Percentiles rank a stretch among this genome's conserved stretches.
These are phyloP conservation scores for Periglandula ipomoeae DNA, from an alignment of 2,329 filamentous ascomycete genomes.

Conservation along the genomic window DNA sequence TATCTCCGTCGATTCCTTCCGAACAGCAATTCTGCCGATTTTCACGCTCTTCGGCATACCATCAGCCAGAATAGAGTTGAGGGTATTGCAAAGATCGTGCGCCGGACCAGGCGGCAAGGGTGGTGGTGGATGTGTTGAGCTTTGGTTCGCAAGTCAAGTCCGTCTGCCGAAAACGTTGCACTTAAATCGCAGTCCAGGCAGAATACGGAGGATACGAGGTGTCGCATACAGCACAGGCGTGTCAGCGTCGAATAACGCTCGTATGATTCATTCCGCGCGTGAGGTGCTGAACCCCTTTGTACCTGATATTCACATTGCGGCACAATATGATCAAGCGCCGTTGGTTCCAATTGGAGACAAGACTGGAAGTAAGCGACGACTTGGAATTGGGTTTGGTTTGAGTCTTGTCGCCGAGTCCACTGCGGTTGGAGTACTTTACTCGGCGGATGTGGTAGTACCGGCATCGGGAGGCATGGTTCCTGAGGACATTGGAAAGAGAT, in stretches of 20 bases:
- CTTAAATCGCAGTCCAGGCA: constrained; percentile 68
- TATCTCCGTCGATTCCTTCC: constrained; percentile 84
- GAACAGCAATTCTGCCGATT: constrained; percentile 83
- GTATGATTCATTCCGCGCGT: constrained; percentile 87
- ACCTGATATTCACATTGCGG: constrained; percentile 83
- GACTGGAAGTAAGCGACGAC: constrained; percentile 47
- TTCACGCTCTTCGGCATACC: constrained; percentile 85
- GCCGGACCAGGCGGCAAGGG: constrained; percentile 65
- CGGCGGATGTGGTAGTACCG: constrained; percentile 70
- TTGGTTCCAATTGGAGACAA: constrained; percentile 46
- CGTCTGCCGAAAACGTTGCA: constrained; percentile 91
- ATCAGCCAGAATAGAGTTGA: constrained; percentile 70
- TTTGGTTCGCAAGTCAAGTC: constrained; percentile 89
- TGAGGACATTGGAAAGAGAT: constrained; percentile 82
- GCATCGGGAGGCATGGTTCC: constrained; percentile 73
- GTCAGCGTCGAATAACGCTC: constrained; percentile 81
- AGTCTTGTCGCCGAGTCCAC: constrained; percentile 89
- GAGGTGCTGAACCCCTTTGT: constrained; percentile 80
- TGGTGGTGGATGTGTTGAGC: constrained; percentile 85
- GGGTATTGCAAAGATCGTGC: constrained; percentile 73
- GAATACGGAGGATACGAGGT: constrained; percentile 80
- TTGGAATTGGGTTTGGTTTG: constrained; percentile 86
- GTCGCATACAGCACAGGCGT: constrained; percentile 93
- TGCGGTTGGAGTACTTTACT: constrained; percentile 70
- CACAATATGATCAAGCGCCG: constrained; percentile 62